Evolutionary conservation across 2,329 filamentous ascomycete genomes (phyloP), one percentile per base, ranked within the genome.

Genomic region (Hawksworthiomyces lignivorus): DNA sequence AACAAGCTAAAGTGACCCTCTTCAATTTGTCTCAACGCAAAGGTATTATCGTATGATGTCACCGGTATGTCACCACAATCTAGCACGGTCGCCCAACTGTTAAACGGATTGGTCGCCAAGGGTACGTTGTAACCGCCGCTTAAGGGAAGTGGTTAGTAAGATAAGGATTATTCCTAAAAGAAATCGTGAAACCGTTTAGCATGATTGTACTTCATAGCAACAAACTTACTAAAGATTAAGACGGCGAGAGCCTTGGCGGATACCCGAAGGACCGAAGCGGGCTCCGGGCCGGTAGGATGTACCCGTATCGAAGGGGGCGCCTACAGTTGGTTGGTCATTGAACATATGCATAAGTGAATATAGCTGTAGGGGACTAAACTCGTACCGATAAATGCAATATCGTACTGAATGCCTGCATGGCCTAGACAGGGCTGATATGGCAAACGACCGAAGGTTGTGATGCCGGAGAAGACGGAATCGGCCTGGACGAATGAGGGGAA

Each of bases 101-200:
- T 79, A 68, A 92, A 92, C 0, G 85, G 84, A 61, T 92, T 90
- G 18, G 82, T 82, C 21, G 76, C 69, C 12, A 94, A 67, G 0
- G 86, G 85, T 5, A 92, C 86, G 53, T 94, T 92, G 62, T 92
- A 94, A 5, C 87, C 87, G 53, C 87, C 87, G 59, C 85, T 90
- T n/a, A n/a, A n/a, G n/a, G n/a, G n/a, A n/a, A n/a, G 61, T 67
- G 34, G n/a, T 5, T 17, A 33, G 22, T 28, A 9, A 6, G 14
- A 21, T 15, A 22, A 60, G 56, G 57, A 11, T 29, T 36, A 43
- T 14, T 11, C n/a, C n/a, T n/a, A n/a, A n/a, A n/a, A n/a, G n/a
- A n/a, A n/a, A n/a, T n/a, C n/a, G n/a, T n/a, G n/a, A n/a, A n/a
- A n/a, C n/a, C n/a, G n/a, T n/a, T n/a, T n/a, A n/a, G n/a, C n/a